Evolutionary conservation across 352 stramenopile genomes (phyloP).

Genomic region (Pythium folliculosum): DNA sequence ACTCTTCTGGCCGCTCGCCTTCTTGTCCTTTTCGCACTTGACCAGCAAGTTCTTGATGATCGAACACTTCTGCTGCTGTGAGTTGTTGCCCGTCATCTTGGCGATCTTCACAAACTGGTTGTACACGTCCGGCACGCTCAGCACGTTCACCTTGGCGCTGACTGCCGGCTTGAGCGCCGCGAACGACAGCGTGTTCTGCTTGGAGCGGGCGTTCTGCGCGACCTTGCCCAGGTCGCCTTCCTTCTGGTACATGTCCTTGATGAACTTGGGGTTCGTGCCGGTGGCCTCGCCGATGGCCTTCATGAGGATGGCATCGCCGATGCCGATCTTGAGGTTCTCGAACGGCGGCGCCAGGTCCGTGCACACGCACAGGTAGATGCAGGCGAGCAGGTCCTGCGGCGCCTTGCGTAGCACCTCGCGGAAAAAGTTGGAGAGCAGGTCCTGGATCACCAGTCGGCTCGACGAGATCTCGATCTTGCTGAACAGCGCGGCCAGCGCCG

Average conservation of each 20-base stretch:
- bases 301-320: conserved; percentile 97
- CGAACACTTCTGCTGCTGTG: conserved; percentile 96
- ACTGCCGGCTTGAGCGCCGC: conserved; percentile 38
- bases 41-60: conserved; percentile 98
- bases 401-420: conserved; percentile 69
- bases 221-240: conserved; percentile 98
- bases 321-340: conserved; percentile 98
- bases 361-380: conserved; percentile 91
- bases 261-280: conserved; percentile 88
- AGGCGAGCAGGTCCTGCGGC: conserved; percentile 84
- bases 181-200: conserved; percentile 93
- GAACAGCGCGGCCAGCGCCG: conserved; percentile 67
- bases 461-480: conserved; percentile 76
- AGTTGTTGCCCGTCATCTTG: conserved; percentile 94
- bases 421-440: conserved; percentile 88
- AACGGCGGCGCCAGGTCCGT: conserved; percentile 95
- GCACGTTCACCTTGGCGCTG: conserved; percentile 78
- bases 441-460: conserved; percentile 80
- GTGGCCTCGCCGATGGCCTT: conserved; percentile 96
- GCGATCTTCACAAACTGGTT: conserved; percentile 93
- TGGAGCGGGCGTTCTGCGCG: conserved; percentile 92
- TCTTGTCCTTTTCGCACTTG: conserved; percentile 85
- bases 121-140: conserved; percentile 90
- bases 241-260: conserved; percentile 96
- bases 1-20: conserved; percentile 39